Evolutionary conservation across 306 rosid species (phyloP).

Genomic region (Castanea mollissima): DNA sequence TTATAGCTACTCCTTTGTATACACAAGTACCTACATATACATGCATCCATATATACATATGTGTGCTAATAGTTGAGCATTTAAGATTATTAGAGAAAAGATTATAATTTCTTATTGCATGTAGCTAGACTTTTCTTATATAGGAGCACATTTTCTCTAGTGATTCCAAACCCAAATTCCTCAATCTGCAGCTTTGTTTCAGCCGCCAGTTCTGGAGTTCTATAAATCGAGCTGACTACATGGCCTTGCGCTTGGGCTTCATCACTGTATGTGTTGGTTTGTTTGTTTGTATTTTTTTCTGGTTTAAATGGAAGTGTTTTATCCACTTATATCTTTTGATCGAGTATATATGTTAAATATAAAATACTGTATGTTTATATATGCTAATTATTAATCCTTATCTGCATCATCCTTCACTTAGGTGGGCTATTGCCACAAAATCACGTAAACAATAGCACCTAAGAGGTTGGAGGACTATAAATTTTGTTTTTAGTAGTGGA

Average conservation of each 20-base stretch:
- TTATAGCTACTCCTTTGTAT: not conserved
- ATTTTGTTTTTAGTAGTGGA: too few species aligned
- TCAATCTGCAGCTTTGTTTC: conserved; percentile 79
- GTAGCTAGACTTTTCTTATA: not conserved
- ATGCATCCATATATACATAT: not conserved
- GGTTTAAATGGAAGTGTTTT: conserved; percentile 9
- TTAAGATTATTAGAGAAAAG: not conserved
- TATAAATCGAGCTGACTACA: conserved; percentile 71
- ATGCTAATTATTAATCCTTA: not conserved
- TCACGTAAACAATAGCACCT: not conserved
- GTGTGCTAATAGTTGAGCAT: not conserved
- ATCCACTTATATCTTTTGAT: not conserved
- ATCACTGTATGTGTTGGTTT: conserved; percentile 43
- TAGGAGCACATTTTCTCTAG: not conserved
- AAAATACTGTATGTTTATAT: not conserved
- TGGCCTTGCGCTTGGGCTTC: conserved; percentile 93
- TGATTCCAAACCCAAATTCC: conserved; percentile 8
- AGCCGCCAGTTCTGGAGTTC: conserved; percentile 96
- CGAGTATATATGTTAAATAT: not conserved
- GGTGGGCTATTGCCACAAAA: not conserved
- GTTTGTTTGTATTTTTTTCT: not conserved
- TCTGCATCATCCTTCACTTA: not conserved
- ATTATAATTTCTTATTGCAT: not conserved
- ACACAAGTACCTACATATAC: too few species aligned
- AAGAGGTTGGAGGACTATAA: not conserved